phyloP scores from a whole-genome alignment of 495 filamentous ascomycete species.

The Neurospora sp. region DNA sequence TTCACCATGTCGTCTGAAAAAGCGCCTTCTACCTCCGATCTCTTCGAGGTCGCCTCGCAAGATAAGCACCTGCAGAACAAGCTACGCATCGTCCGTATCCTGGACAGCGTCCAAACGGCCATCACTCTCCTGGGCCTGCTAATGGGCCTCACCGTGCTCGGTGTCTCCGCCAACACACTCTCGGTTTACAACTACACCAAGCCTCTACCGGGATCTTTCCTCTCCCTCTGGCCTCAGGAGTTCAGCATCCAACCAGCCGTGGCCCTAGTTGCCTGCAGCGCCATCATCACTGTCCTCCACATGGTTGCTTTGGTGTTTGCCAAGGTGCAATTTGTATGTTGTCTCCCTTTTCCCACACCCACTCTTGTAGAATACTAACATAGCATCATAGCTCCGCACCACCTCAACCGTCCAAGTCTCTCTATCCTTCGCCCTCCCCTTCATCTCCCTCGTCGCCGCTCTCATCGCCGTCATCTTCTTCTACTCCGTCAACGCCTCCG shows the following conservation, averaged over 20 bases:
- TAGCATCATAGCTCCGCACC: constrained; percentile 29
- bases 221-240: constrained; percentile 41
- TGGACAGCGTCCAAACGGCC: constrained; percentile 33
- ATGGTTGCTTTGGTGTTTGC: constrained; percentile 32
- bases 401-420: constrained; percentile 25
- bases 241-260: constrained; percentile 42
- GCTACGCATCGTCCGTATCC: constrained; percentile 21
- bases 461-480: constrained; percentile 42
- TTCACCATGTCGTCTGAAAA: neutral
- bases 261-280: constrained; percentile 36
- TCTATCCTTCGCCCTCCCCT: constrained; percentile 28
- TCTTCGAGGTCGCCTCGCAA: constrained; percentile 28
- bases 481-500: constrained; percentile 42
- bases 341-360: neutral
- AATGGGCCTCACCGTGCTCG: constrained; percentile 38
- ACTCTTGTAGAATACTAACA: neutral
- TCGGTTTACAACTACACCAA: constrained; percentile 40
- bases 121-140: constrained; percentile 38
- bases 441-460: constrained; percentile 33
- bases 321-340: constrained; percentile 30
- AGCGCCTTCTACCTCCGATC: constrained; percentile 15
- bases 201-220: constrained; percentile 21
- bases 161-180: constrained; percentile 37
- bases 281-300: constrained; percentile 32
- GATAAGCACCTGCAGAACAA: constrained; percentile 28